phyloP scores from a whole-genome alignment of 257 asterid species.

The Scutellaria galericulata region DNA sequence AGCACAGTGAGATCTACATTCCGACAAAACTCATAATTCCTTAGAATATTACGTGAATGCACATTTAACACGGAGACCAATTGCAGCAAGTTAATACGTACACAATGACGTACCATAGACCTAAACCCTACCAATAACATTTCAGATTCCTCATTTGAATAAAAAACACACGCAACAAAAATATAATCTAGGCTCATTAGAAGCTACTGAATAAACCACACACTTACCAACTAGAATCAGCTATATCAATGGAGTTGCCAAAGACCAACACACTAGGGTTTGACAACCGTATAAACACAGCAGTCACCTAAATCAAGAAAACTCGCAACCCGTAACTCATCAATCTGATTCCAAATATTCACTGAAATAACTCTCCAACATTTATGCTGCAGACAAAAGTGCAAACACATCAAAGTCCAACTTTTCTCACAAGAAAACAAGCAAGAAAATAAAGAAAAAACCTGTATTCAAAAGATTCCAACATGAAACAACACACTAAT shows the following conservation, averaged over 20 bases:
- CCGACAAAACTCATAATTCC: background rate
- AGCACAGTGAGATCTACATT: background rate
- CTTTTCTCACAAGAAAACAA: background rate
- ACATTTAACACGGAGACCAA: background rate
- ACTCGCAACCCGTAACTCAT: background rate
- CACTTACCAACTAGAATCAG: background rate
- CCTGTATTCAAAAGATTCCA: background rate
- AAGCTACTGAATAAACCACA: background rate
- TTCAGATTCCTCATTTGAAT: constrained; percentile 2
- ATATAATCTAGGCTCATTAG: background rate
- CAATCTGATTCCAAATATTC: background rate
- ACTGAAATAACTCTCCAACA: background rate
- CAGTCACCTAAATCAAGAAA: constrained; percentile 9
- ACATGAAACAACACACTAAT: background rate
- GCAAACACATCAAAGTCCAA: constrained; percentile 22
- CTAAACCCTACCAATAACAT: constrained; percentile 10
- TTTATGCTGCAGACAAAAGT: background rate
- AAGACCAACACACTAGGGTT: background rate
- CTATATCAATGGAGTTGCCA: background rate
- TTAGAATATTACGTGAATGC: background rate
- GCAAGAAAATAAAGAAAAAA: constrained; percentile 6
- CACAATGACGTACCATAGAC: background rate
- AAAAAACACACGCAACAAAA: background rate
- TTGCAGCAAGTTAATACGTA: background rate
- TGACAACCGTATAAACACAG: background rate